Base-by-base conservation (phyloP, 371 early-diverging fungal species). In the Mortierella sp. region DNA sequence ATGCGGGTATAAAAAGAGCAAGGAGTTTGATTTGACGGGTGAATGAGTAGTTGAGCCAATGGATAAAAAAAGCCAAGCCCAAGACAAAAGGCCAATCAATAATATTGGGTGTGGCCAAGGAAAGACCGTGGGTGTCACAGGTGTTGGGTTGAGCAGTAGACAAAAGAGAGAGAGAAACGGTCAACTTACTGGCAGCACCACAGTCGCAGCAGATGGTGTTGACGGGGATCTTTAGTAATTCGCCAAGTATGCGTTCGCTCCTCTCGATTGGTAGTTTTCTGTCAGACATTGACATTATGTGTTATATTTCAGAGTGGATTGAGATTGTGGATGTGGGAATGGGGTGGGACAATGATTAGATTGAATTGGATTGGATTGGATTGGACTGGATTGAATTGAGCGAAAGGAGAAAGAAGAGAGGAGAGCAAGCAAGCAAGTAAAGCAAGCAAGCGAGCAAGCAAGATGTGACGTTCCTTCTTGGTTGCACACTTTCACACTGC, bases 171-270 rank as follows among this genome's bases (percentile, higher is more conserved):
- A 33, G n/a, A 19, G 11, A 65, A 21, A 61, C 19, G 7, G 36
- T 4, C 21, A 48, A 53, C 84, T 81, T 89, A 93, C 95, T 93
- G 71, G 87, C 88, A 21, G 92, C 86, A 33, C 89, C 87, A 81
- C 96, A 96, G 81, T 96, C 96, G 48, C 95, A 96, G 76, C 96
- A 96, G 16, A 77, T 83, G 58, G 90, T 88, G 72, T 96, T 96
- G 70, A 89, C 95, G 0, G 94, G 94, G 32, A 90, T 82, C 70
- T 90, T 92, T 22, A 91, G 86, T 36, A 96, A 78, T 50, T 94
- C 94, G 24, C 84, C 74, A 10, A 96, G 88, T 52, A 93, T 87
- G 57, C 90, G 88, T 72, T 90, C 92, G 33, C 80, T 80, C 59
- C 58, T 74, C 33, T 80, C 80, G 45, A 63, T 58, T 63, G 80